These are phyloP conservation scores for Cordia subcordata DNA, from an alignment of 257 asterid genomes.

Conservation along the genomic window DNA sequence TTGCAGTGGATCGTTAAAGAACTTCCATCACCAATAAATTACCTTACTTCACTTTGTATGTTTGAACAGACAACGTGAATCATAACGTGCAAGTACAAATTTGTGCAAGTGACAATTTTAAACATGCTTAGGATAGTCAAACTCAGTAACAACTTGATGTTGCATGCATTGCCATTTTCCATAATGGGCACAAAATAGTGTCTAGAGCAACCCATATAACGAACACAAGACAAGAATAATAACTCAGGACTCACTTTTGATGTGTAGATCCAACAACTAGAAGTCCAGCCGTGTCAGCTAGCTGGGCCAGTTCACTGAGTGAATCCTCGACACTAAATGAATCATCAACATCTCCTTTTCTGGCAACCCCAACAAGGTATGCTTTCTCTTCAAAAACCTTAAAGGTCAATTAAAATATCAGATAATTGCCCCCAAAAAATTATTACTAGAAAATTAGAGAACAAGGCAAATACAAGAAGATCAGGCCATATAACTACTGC, in stretches of 20 bases:
- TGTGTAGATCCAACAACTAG: slow-evolving; percentile 80
- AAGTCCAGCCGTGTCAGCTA: slow-evolving; percentile 97
- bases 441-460: background rate
- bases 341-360: slow-evolving; percentile 56
- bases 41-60: no score
- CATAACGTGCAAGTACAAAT: no score
- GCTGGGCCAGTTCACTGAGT: slow-evolving; percentile 78
- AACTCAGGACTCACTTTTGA: slow-evolving; percentile 57
- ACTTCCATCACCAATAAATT: no score
- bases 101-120: no score
- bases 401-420: slow-evolving; percentile 7
- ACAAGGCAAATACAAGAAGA: background rate
- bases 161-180: no score
- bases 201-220: slow-evolving; percentile 3
- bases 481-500: background rate
- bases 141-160: no score
- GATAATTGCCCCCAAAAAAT: slow-evolving; percentile 9
- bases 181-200: background rate
- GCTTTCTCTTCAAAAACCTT: slow-evolving; percentile 95
- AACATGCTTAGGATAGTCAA: no score
- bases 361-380: slow-evolving; percentile 74
- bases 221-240: background rate
- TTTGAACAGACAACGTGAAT: no score
- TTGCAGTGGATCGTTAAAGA: no score
- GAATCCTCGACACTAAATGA: slow-evolving; percentile 82